Evolutionary conservation across 768 basidiomycete genomes (phyloP), one percentile per base, ranked within the genome.

Genomic region (Dentipellis sp.): DNA sequence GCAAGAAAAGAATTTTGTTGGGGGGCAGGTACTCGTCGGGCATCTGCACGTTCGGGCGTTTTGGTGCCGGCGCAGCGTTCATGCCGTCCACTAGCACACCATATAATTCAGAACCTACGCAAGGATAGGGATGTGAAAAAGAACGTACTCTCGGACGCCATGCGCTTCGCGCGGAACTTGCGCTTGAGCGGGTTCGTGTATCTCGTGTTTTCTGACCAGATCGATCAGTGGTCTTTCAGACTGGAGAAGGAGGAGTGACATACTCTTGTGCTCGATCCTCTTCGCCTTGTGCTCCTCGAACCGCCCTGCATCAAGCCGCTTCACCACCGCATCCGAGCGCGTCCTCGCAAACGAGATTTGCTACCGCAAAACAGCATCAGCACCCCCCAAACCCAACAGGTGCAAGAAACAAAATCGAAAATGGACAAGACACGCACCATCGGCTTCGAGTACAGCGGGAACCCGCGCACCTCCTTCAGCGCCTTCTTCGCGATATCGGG

Each of bases 11-110:
- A 71, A 98, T 95, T 70, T 94, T 94, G 86, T 99, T 99, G 39
- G 97, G 95, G 1, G 97, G 97, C 7, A 99, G 82, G 70, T 97
- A 98, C 70, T 99, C 97, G 85, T 99, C 97, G 40, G 95, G 94
- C 93, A 98, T 97, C 69, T 94, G 91, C 58, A 97, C 88, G 62
- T 84, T 83, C 21, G 89, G 89, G 45, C 89, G 81, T 71, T 84
- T 91, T 17, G 88, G 71, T 34, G 79, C 81, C 10, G 89, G 82
- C 5, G 75, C 72, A 7, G 86, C 76, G 3, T 81, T 73, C 23
- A 77, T 80, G 22, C 88, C 88, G 49, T 88, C 88, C 68, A 84
- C 88, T 87, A 59, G 38, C 12, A 50, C 48, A 50, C 55, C 34
- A 53, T 3, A 39, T 23, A 34, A 54, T 51, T 38, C 50, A 47